These are phyloP conservation scores for Phoenix dactylifera DNA, from an alignment of 176 grass and related monocot species.

Conservation along the genomic window DNA sequence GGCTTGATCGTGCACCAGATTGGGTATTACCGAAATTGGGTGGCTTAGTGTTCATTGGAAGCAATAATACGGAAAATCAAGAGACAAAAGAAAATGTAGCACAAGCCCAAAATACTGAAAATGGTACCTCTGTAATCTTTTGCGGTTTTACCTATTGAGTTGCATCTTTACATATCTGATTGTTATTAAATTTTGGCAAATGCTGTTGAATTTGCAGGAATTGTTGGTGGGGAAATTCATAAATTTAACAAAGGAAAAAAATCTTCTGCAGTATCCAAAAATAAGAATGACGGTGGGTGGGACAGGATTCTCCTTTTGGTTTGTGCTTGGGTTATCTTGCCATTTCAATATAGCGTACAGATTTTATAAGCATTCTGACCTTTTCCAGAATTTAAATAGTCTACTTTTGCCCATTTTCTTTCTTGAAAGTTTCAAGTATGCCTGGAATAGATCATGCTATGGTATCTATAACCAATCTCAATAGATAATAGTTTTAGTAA, in stretches of 20 bases:
- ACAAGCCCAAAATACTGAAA: background rate
- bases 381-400: too few species aligned
- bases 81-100: background rate
- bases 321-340: too few species aligned
- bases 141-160: background rate
- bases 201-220: conserved; percentile 5
- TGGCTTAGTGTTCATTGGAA: conserved; percentile 30
- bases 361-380: too few species aligned
- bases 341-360: too few species aligned
- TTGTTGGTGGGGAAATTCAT: background rate
- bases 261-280: conserved; percentile 9
- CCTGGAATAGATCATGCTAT: too few species aligned
- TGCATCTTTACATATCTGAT: too few species aligned
- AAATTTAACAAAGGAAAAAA: conserved; percentile 16
- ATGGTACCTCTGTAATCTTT: background rate
- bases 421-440: too few species aligned
- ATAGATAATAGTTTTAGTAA: too few species aligned
- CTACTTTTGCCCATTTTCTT: too few species aligned
- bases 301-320: background rate
- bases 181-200: too few species aligned
- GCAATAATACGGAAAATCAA: background rate
- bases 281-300: conserved; percentile 26
- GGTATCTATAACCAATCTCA: too few species aligned
- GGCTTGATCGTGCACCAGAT: conserved; percentile 39
- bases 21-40: conserved; percentile 33